Percentiles rank a stretch among this genome's conserved stretches.
Evolutionary conservation across 2,329 filamentous ascomycete genomes (phyloP).

Genomic region (Calonectria leucothoes): DNA sequence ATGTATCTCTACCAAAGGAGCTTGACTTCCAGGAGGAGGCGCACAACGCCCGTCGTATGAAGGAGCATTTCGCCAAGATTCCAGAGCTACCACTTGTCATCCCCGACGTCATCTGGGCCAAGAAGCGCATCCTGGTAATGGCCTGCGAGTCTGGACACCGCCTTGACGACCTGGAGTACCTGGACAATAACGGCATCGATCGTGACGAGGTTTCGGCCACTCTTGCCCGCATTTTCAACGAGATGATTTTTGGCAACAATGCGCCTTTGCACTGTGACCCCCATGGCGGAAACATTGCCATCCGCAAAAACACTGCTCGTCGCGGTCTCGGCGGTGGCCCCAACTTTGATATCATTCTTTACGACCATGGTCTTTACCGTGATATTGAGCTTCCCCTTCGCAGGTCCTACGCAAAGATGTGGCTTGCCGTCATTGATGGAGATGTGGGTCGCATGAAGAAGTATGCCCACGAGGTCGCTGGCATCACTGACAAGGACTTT

Average conservation of each 20-base stretch:
- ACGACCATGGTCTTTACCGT: slow-evolving; percentile 96
- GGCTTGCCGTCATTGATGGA: slow-evolving; percentile 93
- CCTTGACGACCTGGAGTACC: slow-evolving; percentile 87
- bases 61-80: slow-evolving; percentile 82
- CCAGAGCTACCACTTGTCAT: slow-evolving; percentile 86
- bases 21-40: slow-evolving; percentile 91
- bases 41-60: slow-evolving; percentile 82
- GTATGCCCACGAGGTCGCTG: slow-evolving; percentile 90
- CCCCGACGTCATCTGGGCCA: slow-evolving; percentile 89
- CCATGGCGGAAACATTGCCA: slow-evolving; percentile 95
- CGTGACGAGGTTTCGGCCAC: slow-evolving; percentile 95
- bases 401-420: slow-evolving; percentile 93
- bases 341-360: slow-evolving; percentile 96
- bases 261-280: slow-evolving; percentile 97
- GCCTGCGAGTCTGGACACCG: slow-evolving; percentile 88
- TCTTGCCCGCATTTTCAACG: slow-evolving; percentile 93
- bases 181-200: slow-evolving; percentile 89
- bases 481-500: slow-evolving; percentile 89
- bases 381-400: slow-evolving; percentile 85
- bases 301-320: slow-evolving; percentile 77
- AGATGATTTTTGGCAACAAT: slow-evolving; percentile 95
- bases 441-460: slow-evolving; percentile 88
- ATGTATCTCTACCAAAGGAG: slow-evolving; percentile 88
- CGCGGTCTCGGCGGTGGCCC: slow-evolving; percentile 61
- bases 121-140: slow-evolving; percentile 93